phyloP scores from a whole-genome alignment of 768 basidiomycete species.

The Multifurca ochricompacta region DNA sequence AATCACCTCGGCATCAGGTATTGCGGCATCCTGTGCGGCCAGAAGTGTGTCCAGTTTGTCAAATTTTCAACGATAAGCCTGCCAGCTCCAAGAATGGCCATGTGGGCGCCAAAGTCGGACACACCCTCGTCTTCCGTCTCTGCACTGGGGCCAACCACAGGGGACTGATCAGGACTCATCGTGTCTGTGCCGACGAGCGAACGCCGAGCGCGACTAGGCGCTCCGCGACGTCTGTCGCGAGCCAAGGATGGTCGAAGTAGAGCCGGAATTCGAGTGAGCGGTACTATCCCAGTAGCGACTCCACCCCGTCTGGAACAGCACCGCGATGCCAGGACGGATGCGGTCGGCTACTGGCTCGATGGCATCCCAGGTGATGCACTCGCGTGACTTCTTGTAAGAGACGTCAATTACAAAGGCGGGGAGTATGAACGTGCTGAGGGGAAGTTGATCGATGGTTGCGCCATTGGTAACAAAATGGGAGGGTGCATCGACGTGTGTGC shows the following conservation, averaged over 20 bases:
- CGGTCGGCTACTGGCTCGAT: slow-evolving; percentile 17
- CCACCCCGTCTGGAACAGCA: slow-evolving; percentile 27
- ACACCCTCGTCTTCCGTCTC: background rate
- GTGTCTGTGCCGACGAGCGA: slow-evolving; percentile 24
- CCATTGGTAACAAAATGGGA: slow-evolving; percentile 24
- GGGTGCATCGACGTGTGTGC: slow-evolving; percentile 28
- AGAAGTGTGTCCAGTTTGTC: slow-evolving; percentile 22
- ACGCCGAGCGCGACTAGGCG: slow-evolving; percentile 23
- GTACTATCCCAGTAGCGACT: slow-evolving; percentile 21
- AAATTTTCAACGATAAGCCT: slow-evolving; percentile 27
- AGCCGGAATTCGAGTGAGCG: background rate
- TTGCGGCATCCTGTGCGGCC: slow-evolving; percentile 4
- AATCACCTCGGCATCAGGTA: slow-evolving; percentile 1
- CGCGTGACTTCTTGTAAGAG: slow-evolving; percentile 18
- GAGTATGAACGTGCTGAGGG: slow-evolving; percentile 23
- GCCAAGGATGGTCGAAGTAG: slow-evolving; percentile 27
- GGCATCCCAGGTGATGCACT: slow-evolving; percentile 22
- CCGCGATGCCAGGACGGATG: slow-evolving; percentile 20
- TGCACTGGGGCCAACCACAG: background rate
- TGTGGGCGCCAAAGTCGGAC: slow-evolving; percentile 22
- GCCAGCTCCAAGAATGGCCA: slow-evolving; percentile 21
- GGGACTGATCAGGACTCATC: slow-evolving; percentile 25
- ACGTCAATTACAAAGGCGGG: slow-evolving; percentile 25
- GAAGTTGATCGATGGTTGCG: slow-evolving; percentile 24
- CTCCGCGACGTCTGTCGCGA: slow-evolving; percentile 23